phyloP scores from a whole-genome alignment of 2,329 filamentous ascomycete species.

The Zymoseptoria passerinii region DNA sequence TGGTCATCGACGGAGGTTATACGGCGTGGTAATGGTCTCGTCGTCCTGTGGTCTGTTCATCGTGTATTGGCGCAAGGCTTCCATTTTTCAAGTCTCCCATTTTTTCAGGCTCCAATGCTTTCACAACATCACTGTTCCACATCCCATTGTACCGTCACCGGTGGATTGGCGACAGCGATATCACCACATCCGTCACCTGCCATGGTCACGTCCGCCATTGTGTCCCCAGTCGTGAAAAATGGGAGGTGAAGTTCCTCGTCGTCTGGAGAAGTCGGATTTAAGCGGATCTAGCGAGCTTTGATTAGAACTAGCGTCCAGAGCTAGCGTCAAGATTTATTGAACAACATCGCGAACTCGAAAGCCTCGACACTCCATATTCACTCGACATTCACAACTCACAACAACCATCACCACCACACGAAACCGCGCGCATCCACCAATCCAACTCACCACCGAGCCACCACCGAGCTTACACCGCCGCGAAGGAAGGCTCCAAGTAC shows the following conservation, averaged over 20 bases:
- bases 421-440: neutral
- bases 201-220: neutral
- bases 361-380: neutral
- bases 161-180: neutral
- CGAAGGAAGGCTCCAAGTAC: neutral
- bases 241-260: neutral
- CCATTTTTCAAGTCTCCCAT: neutral
- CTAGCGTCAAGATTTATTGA: no score
- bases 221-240: neutral
- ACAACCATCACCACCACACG: neutral
- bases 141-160: no score
- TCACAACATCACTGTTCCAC: neutral
- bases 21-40: neutral
- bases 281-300: no score
- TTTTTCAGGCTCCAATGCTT: neutral
- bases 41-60: neutral
- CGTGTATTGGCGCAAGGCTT: neutral
- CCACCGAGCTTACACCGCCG: neutral
- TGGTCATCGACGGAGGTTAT: no score
- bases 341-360: neutral
- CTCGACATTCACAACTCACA: neutral
- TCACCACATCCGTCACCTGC: neutral
- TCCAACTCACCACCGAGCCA: neutral
- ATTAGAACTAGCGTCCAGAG: no score
- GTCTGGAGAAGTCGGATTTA: no score